phyloP scores from a whole-genome alignment of 768 basidiomycete species.

The Pholiota microspora region DNA sequence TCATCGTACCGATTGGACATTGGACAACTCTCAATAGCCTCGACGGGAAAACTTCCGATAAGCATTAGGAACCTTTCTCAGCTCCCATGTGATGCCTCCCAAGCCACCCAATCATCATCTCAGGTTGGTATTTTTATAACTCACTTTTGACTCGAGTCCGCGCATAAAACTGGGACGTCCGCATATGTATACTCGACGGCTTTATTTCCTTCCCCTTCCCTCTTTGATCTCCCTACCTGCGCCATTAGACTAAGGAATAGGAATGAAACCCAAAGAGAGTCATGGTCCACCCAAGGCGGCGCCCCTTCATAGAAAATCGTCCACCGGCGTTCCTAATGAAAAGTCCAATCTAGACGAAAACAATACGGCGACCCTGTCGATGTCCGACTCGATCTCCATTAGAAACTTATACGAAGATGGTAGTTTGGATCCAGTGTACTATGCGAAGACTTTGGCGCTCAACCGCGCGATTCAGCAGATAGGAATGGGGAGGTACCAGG shows the following conservation, averaged over 20 bases:
- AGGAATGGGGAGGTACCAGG: slow-evolving; percentile 72
- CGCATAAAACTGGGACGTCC: background rate
- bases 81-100: slow-evolving; percentile 2
- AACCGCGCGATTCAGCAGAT: slow-evolving; percentile 65
- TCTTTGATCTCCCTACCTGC: background rate
- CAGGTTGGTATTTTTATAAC: background rate
- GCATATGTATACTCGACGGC: background rate
- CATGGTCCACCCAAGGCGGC: background rate
- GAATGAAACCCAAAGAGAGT: background rate
- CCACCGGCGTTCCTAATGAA: slow-evolving; percentile 1
- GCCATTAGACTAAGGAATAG: no score
- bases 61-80: background rate
- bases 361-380: background rate
- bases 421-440: slow-evolving; percentile 53
- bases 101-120: slow-evolving; percentile 3
- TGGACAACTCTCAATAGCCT: background rate
- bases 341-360: background rate
- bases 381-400: slow-evolving; percentile 1
- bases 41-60: background rate
- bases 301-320: background rate
- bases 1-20: background rate
- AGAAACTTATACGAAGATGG: slow-evolving; percentile 23
- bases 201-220: background rate
- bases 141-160: background rate
- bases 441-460: slow-evolving; percentile 53